Percentiles rank a stretch among this genome's conserved stretches.
These are phyloP conservation scores for Trametes cinnabarina DNA, from an alignment of 768 basidiomycete species.

Conservation along the genomic window DNA sequence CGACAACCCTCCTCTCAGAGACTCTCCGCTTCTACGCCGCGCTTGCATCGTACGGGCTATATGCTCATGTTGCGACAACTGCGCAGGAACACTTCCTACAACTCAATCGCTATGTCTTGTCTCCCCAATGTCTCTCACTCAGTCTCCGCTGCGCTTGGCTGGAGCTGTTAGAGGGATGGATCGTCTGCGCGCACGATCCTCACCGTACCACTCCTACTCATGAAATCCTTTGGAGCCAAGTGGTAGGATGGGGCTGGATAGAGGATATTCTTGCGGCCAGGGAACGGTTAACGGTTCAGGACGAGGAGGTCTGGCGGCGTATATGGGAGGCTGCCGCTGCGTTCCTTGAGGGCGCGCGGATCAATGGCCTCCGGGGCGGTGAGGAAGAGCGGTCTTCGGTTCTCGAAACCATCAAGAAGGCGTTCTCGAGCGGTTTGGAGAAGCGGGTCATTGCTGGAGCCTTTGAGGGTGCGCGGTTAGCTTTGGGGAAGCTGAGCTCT, in stretches of 20 bases:
- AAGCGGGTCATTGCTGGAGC: slow-evolving; percentile 25
- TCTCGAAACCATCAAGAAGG: slow-evolving; percentile 35
- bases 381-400: slow-evolving; percentile 52
- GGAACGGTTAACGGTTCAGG: slow-evolving; percentile 32
- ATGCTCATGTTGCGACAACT: slow-evolving; percentile 63
- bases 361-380: slow-evolving; percentile 70
- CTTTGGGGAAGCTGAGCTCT: slow-evolving; percentile 16
- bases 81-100: slow-evolving; percentile 54
- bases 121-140: slow-evolving; percentile 35
- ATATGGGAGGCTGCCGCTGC: slow-evolving; percentile 56
- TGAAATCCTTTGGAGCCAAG: slow-evolving; percentile 87
- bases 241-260: slow-evolving; percentile 76
- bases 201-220: slow-evolving; percentile 85
- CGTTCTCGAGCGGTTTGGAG: slow-evolving; percentile 40
- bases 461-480: slow-evolving; percentile 17
- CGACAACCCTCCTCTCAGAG: slow-evolving; percentile 47
- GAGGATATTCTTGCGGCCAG: slow-evolving; percentile 48
- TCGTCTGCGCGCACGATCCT: slow-evolving; percentile 82
- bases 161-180: slow-evolving; percentile 68
- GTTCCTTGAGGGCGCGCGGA: slow-evolving; percentile 74
- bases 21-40: slow-evolving; percentile 63
- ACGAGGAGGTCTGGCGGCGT: slow-evolving; percentile 32
- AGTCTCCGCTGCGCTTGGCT: slow-evolving; percentile 51
- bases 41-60: slow-evolving; percentile 78
- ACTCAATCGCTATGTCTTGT: slow-evolving; percentile 47